phyloP scores from a whole-genome alignment of 2,329 filamentous ascomycete species.

The Fusarium sp. region DNA sequence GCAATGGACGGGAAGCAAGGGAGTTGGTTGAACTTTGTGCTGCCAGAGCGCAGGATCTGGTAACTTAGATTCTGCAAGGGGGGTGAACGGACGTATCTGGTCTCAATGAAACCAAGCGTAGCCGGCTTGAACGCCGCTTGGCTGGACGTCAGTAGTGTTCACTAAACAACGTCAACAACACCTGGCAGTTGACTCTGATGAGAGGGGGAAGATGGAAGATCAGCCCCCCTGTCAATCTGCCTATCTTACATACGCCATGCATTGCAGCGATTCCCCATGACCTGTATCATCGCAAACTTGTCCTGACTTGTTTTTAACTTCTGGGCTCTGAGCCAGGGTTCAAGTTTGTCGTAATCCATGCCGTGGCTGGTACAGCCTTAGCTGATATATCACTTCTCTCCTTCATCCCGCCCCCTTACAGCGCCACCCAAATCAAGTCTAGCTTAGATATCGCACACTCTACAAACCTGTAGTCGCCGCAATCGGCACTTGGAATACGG shows the following conservation, averaged over 20 bases:
- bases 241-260: slow-evolving; percentile 1
- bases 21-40: slow-evolving; percentile 1
- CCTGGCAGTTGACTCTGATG: background rate
- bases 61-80: slow-evolving; percentile 28
- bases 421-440: background rate
- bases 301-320: background rate
- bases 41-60: slow-evolving; percentile 18
- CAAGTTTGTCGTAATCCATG: slow-evolving; percentile 12
- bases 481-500: slow-evolving; percentile 4
- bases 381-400: slow-evolving; percentile 23
- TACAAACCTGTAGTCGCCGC: slow-evolving; percentile 17
- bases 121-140: slow-evolving; percentile 19
- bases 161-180: background rate
- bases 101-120: slow-evolving; percentile 3
- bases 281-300: slow-evolving; percentile 13
- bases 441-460: background rate
- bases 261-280: slow-evolving; percentile 12
- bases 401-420: slow-evolving; percentile 11
- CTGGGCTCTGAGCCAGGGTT: background rate
- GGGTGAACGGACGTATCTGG: slow-evolving; percentile 6
- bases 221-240: background rate
- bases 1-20: slow-evolving; percentile 24
- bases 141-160: slow-evolving; percentile 17
- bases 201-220: background rate
- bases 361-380: slow-evolving; percentile 24